phyloP scores from a whole-genome alignment of 371 early-diverging fungal genomes.

The Globomyces sp. region DNA sequence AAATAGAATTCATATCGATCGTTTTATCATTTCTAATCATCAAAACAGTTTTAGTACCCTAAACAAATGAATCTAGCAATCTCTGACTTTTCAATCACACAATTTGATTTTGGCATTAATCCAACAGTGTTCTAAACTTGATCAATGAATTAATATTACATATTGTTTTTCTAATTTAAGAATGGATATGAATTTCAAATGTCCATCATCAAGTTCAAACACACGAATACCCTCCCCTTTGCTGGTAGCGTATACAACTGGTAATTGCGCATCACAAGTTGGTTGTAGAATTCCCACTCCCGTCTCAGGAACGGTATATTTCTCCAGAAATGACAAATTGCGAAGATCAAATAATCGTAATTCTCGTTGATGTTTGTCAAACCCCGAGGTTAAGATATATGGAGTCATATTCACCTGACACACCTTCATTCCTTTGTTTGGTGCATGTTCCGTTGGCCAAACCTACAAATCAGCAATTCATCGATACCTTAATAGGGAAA shows the following conservation, averaged over 20 bases:
- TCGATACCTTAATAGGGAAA: slow-evolving; percentile 23
- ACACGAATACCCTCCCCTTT: slow-evolving; percentile 34
- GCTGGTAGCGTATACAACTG: slow-evolving; percentile 27
- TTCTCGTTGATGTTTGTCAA: slow-evolving; percentile 22
- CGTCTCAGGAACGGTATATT: slow-evolving; percentile 5
- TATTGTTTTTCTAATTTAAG: slow-evolving; percentile 28
- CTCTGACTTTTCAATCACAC: slow-evolving; percentile 29
- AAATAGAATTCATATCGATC: slow-evolving; percentile 25
- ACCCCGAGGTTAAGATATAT: slow-evolving; percentile 27
- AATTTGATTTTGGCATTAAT: slow-evolving; percentile 24
- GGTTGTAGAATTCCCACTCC: slow-evolving; percentile 23
- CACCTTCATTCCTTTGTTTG: slow-evolving; percentile 19
- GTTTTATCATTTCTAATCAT: slow-evolving; percentile 23
- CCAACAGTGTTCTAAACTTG: slow-evolving; percentile 20
- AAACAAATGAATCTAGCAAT: slow-evolving; percentile 32
- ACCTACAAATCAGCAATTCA: background rate
- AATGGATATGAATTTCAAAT: slow-evolving; percentile 5
- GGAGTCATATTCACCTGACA: background rate
- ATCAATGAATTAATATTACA: slow-evolving; percentile 13
- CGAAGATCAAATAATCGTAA: slow-evolving; percentile 22
- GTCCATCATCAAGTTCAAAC: slow-evolving; percentile 22
- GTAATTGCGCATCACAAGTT: slow-evolving; percentile 31
- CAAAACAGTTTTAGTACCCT: slow-evolving; percentile 17
- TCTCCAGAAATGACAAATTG: slow-evolving; percentile 18
- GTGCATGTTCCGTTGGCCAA: slow-evolving; percentile 15